Base-by-base conservation (phyloP, 768 basidiomycete species). In the Pleurotus tuoliensis region DNA sequence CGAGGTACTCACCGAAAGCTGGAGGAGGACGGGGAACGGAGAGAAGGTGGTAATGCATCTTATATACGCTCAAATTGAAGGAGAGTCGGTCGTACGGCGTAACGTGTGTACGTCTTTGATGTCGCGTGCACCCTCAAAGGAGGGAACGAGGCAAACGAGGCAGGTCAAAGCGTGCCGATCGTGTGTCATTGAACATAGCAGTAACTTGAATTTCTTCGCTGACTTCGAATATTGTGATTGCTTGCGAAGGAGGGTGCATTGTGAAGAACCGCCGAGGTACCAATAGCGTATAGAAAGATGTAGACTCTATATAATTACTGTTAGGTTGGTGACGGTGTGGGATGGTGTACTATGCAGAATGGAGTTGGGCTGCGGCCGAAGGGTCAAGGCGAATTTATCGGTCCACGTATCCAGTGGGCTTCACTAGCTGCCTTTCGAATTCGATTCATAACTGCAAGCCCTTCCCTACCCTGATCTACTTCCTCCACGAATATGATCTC, bases 401-500 rank as follows among this genome's bases (percentile, higher is more conserved):
- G 30, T 34, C 11, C 9, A 34, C 30, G 9, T 12, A 51, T 22
- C 41, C 44, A 40, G 49, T 37, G 38, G 9, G 27, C 39, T 41
- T 87, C 82, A 3, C 87, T 83, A 5, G 94, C 94, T 1, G 96
- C 95, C 67, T 98, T 98, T 59, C 82, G 81, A 22, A 94, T 84
- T 15, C 96, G 81, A 69, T 98, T 97, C 93, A 97, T 98, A 25
- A 98, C 82, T 5, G 96, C 96, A 25, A 97, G 71, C 0, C 96
- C 96, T 64, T 97, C 88, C 37, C 83, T 80, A 25, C 80, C 82
- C 69, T 97, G 92, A 39, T 76, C 71, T 7, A 95, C 78, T 59
- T 88, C 93, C 70, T 98, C 94, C 56, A 96, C 81, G 11, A 96
- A 67, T 61, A 98, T 96, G 51, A 86, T 64, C 64, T 92, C 86